Percentiles rank a stretch among this genome's conserved stretches.
Evolutionary conservation across 164 flowering plant genomes (phyloP).

Genomic region (Piper betle): DNA sequence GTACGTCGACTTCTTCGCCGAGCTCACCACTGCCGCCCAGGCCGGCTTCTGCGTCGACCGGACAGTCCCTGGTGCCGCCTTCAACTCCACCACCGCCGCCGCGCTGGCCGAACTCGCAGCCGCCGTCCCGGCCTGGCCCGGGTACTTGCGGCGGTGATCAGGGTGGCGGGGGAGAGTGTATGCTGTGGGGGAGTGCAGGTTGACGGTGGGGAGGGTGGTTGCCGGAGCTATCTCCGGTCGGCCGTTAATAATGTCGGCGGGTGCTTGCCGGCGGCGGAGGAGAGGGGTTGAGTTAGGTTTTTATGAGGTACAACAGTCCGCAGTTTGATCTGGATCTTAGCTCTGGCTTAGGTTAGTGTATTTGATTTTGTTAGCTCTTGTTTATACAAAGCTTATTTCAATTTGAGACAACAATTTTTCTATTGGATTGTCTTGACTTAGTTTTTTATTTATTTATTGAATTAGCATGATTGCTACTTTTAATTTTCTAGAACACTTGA

Average conservation of each 20-base stretch:
- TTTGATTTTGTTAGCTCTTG: not conserved
- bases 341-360: not conserved
- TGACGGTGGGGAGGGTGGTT: constrained; percentile 24
- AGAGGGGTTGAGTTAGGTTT: constrained; percentile 46
- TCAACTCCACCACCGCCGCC: constrained; percentile 8
- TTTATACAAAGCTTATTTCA: too few species aligned
- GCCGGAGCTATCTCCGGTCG: constrained; percentile 31
- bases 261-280: constrained; percentile 29
- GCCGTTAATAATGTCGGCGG: constrained; percentile 20
- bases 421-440: too few species aligned
- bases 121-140: constrained; percentile 25
- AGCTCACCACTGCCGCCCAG: constrained; percentile 26
- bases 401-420: too few species aligned
- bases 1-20: constrained; percentile 27
- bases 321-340: not conserved
- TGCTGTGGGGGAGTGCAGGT: constrained; percentile 30
- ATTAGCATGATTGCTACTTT: too few species aligned
- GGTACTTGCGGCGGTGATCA: constrained; percentile 27
- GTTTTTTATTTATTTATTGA: too few species aligned
- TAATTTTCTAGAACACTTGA: too few species aligned
- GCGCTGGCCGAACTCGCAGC: constrained; percentile 20
- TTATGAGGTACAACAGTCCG: constrained; percentile 22
- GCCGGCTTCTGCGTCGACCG: constrained; percentile 19
- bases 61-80: constrained; percentile 9
- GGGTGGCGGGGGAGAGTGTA: constrained; percentile 13